Percentiles rank a stretch among this genome's conserved stretches.
Evolutionary conservation across 768 basidiomycete genomes (phyloP).

Genomic region (Leccinum incarnatum): DNA sequence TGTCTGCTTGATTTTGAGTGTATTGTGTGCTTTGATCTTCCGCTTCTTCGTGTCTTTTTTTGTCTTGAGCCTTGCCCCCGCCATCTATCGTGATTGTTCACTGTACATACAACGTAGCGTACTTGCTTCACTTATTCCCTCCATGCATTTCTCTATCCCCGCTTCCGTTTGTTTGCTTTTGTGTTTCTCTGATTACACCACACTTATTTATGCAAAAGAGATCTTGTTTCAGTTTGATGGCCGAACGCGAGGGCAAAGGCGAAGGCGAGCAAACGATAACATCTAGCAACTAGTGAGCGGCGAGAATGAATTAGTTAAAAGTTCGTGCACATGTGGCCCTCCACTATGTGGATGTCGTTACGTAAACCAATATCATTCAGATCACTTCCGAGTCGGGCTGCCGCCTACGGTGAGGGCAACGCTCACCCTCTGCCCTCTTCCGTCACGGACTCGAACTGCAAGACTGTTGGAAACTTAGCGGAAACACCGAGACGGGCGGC

Average conservation of each 20-base stretch:
- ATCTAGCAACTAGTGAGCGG: too few species aligned
- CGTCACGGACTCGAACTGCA: background rate
- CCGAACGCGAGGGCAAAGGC: too few species aligned
- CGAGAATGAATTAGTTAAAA: too few species aligned
- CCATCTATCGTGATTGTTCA: conserved; percentile 10
- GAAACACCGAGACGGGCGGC: background rate
- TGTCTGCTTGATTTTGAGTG: conserved; percentile 5
- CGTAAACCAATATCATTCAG: background rate
- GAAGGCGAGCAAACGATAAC: too few species aligned
- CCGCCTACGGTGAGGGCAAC: too few species aligned
- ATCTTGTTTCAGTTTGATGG: too few species aligned
- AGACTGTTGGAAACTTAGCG: background rate
- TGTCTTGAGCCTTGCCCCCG: background rate
- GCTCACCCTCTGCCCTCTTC: background rate
- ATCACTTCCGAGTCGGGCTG: too few species aligned
- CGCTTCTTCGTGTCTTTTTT: background rate
- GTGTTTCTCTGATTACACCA: too few species aligned
- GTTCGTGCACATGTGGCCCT: too few species aligned
- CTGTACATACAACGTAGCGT: conserved; percentile 13
- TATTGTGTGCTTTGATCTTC: conserved; percentile 1
- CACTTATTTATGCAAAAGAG: too few species aligned
- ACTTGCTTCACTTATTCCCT: background rate
- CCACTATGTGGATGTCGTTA: background rate
- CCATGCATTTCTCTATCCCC: too few species aligned
- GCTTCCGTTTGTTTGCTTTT: too few species aligned